Conservation (phyloP, 2,329 filamentous ascomycete species). For the Diaporthe longicolla region DNA sequence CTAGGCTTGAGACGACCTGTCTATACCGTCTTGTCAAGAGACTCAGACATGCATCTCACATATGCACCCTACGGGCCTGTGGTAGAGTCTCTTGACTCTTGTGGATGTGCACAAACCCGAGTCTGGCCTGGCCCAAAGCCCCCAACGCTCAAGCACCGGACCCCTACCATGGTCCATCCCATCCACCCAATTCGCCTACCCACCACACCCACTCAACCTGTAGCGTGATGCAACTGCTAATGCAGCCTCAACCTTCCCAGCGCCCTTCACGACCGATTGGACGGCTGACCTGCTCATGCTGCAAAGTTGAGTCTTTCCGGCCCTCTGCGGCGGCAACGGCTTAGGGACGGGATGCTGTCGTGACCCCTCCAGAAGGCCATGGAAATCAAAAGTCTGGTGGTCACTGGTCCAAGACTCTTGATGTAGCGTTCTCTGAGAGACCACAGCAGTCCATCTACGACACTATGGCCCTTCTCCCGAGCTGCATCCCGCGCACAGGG, state of each 20-base stretch:
- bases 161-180: neutral
- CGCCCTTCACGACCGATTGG: conserved; percentile 29
- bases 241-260: conserved; percentile 33
- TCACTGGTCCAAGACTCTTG: neutral
- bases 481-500: neutral
- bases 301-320: conserved; percentile 25
- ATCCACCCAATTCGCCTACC: neutral
- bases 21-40: conserved; percentile 12
- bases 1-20: neutral
- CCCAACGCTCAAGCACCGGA: conserved; percentile 3
- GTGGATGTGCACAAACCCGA: conserved; percentile 16
- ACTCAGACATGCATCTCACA: conserved; percentile 36
- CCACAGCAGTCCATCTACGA: neutral
- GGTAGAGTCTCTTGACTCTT: conserved; percentile 13
- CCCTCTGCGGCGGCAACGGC: conserved; percentile 27
- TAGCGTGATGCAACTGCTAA: conserved; percentile 38
- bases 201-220: conserved; percentile 1
- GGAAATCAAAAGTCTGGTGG: conserved; percentile 4
- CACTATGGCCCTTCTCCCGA: neutral
- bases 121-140: conserved; percentile 23
- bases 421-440: neutral
- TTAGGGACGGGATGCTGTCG: conserved; percentile 21
- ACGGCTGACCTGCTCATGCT: conserved; percentile 38
- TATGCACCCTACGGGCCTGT: conserved; percentile 7
- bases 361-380: conserved; percentile 24